Percentiles rank a stretch among this genome's conserved stretches.
Evolutionary conservation across 2,329 filamentous ascomycete species (phyloP).

Genomic region (Teratosphaeria zuluensis): DNA sequence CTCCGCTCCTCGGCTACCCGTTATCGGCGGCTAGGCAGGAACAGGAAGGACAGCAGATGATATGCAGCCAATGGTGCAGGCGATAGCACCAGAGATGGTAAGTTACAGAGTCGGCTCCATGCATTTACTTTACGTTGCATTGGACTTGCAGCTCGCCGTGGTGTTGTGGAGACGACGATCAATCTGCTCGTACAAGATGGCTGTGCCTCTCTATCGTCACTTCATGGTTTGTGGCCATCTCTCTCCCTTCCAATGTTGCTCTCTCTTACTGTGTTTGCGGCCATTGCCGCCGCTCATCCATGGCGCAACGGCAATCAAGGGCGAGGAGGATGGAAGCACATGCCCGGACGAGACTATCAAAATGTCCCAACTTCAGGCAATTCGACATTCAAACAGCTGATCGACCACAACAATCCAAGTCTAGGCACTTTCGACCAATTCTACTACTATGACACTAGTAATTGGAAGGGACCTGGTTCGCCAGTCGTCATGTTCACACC

Average conservation of each 20-base stretch:
- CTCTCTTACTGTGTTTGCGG: not conserved
- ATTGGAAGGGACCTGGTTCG: constrained; percentile 44
- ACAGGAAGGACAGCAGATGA: not conserved
- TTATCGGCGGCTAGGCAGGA: not conserved
- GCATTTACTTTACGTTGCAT: not conserved
- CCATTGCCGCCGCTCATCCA: not conserved
- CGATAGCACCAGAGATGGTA: not conserved
- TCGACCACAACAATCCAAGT: constrained; percentile 49
- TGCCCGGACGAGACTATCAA: constrained; percentile 27
- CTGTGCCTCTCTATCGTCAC: not conserved
- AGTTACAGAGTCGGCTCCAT: not conserved
- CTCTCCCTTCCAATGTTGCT: not conserved
- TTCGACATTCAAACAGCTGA: constrained; percentile 36
- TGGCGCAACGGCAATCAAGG: not conserved
- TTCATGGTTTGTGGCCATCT: not conserved
- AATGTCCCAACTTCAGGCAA: not conserved
- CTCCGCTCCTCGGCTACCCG: not conserved
- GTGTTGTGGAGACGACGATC: not conserved
- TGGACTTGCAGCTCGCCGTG: not conserved
- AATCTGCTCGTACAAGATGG: not conserved
- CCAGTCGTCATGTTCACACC: constrained; percentile 37
- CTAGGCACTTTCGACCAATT: constrained; percentile 47
- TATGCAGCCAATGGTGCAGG: not conserved
- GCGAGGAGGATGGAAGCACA: constrained; percentile 16
- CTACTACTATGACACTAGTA: constrained; percentile 44